Evolutionary conservation across 163 green algal species (phyloP).

Genomic region (Chlorella variabilis): DNA sequence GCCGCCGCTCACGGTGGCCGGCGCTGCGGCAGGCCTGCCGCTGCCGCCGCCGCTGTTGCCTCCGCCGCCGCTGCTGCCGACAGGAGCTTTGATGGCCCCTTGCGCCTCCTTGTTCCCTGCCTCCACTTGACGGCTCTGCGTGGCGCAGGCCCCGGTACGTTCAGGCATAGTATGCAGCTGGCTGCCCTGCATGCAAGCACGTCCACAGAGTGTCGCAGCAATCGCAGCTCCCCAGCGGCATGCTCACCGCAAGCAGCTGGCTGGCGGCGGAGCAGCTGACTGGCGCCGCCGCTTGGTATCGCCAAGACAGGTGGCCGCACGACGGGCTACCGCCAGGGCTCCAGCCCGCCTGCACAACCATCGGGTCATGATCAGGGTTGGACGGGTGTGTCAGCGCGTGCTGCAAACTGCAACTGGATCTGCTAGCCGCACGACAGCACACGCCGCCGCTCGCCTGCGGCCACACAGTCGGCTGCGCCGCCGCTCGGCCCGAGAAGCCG

Average conservation of each 20-base stretch:
- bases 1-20: background rate
- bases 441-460: background rate
- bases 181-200: too few species aligned
- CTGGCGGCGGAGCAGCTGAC: background rate
- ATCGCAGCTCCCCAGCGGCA: too few species aligned
- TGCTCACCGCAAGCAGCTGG: slow-evolving; percentile 8
- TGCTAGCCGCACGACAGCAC: too few species aligned
- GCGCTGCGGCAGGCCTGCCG: background rate
- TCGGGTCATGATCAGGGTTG: background rate
- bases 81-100: background rate
- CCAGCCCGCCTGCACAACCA: background rate
- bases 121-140: background rate
- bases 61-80: background rate
- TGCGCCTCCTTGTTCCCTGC: background rate
- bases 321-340: background rate
- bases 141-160: too few species aligned
- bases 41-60: background rate
- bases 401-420: too few species aligned
- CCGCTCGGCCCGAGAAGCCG: background rate
- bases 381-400: too few species aligned
- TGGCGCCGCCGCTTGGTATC: background rate
- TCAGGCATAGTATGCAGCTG: background rate
- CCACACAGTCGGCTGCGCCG: background rate
- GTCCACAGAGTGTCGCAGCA: too few species aligned
- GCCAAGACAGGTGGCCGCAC: background rate